phyloP scores from a whole-genome alignment of 2,329 filamentous ascomycete species.

The Aspergillus neoniger region DNA sequence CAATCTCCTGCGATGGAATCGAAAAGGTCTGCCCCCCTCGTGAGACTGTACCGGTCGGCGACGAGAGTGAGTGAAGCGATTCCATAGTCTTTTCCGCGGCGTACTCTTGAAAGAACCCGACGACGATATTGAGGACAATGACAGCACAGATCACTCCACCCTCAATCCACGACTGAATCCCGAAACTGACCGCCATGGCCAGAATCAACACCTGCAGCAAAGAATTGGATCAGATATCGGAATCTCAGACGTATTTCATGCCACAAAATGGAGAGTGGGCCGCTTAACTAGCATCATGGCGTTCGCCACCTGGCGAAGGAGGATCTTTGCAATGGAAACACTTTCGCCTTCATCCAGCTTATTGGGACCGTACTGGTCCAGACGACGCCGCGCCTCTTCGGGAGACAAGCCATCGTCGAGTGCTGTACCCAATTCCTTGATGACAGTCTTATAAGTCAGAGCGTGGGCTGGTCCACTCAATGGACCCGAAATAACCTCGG shows the following conservation, averaged over 20 bases:
- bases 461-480: too few species aligned
- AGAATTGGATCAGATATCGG: not conserved
- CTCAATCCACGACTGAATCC: constrained; percentile 60
- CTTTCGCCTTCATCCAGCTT: constrained; percentile 65
- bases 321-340: constrained; percentile 69
- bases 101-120: constrained; percentile 64
- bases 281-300: constrained; percentile 64
- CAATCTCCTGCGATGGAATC: constrained; percentile 59
- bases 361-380: constrained; percentile 52
- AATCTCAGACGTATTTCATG: not conserved
- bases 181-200: constrained; percentile 67
- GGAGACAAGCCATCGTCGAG: too few species aligned
- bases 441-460: too few species aligned
- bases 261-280: not conserved
- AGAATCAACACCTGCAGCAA: constrained; percentile 67
- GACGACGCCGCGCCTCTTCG: too few species aligned
- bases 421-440: too few species aligned
- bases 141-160: constrained; percentile 62
- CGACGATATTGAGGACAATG: constrained; percentile 59
- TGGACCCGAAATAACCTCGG: too few species aligned
- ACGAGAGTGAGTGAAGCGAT: constrained; percentile 57
- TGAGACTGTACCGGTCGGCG: constrained; percentile 59
- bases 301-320: constrained; percentile 67
- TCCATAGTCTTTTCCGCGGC: constrained; percentile 65
- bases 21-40: constrained; percentile 59